Evolutionary conservation across 2,329 filamentous ascomycete genomes (phyloP).

Genomic region (Ascocoryne sarcoides): DNA sequence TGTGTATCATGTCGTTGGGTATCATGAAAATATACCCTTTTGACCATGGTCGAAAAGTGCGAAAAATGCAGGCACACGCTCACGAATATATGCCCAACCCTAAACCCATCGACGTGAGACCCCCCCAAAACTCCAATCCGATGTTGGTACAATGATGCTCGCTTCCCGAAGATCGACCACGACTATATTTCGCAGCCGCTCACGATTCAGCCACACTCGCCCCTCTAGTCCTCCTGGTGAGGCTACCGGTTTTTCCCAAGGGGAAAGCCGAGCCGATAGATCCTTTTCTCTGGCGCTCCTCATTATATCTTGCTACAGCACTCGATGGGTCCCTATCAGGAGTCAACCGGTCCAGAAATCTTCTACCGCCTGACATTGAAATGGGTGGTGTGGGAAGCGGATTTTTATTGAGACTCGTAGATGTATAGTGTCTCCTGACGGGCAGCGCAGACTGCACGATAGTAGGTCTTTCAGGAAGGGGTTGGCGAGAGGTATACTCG

Average conservation of each 20-base stretch:
- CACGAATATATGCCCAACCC: background rate
- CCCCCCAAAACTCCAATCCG: constrained; percentile 13
- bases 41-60: background rate
- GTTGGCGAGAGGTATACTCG: constrained; percentile 33
- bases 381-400: constrained; percentile 13
- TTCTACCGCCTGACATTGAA: constrained; percentile 15
- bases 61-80: constrained; percentile 1
- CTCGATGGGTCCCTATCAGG: constrained; percentile 26
- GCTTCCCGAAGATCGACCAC: constrained; percentile 6
- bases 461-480: constrained; percentile 29
- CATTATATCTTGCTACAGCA: constrained; percentile 17
- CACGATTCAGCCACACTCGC: constrained; percentile 9
- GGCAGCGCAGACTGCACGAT: constrained; percentile 39
- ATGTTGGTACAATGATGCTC: constrained; percentile 11
- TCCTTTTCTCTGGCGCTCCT: constrained; percentile 23
- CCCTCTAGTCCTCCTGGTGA: constrained; percentile 16
- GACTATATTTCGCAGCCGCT: constrained; percentile 13
- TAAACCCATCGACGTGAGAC: background rate
- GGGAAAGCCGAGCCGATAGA: constrained; percentile 19
- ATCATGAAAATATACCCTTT: constrained; percentile 16
- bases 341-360: constrained; percentile 23
- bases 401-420: constrained; percentile 33
- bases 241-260: constrained; percentile 18
- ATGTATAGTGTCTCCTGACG: constrained; percentile 43
- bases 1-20: constrained; percentile 15